Evolutionary conservation across 176 grass and related monocot genomes (phyloP).

Genomic region (Ensete ventricosum): DNA sequence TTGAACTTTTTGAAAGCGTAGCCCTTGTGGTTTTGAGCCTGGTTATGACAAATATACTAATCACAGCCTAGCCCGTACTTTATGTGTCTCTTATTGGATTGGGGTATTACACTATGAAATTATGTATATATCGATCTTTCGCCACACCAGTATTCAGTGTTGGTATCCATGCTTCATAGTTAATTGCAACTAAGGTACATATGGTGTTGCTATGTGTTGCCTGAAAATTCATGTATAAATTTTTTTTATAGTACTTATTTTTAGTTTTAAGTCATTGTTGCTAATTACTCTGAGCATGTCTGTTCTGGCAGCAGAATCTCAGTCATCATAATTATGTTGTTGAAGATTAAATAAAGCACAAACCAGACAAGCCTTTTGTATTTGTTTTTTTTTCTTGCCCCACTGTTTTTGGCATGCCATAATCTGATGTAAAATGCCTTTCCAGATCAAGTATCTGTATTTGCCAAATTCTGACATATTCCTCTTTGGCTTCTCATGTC

Average conservation of each 20-base stretch:
- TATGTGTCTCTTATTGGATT: too few species aligned
- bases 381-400: not conserved
- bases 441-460: not conserved
- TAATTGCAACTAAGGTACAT: too few species aligned
- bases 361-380: not conserved
- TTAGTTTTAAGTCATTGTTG: not conserved
- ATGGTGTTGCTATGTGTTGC: too few species aligned
- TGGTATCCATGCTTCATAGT: too few species aligned
- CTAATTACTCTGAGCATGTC: not conserved
- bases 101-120: too few species aligned
- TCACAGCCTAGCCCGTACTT: too few species aligned
- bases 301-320: not conserved
- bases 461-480: constrained; percentile 3
- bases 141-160: too few species aligned
- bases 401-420: not conserved
- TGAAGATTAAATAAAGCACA: not conserved
- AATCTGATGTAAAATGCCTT: not conserved
- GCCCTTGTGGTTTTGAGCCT: too few species aligned
- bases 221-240: too few species aligned
- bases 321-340: not conserved
- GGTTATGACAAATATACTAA: too few species aligned
- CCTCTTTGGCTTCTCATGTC: constrained; percentile 7
- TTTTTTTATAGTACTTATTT: not conserved
- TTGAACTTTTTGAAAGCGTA: too few species aligned
- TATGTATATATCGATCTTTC: too few species aligned